A percentile compares a stretch with the other conserved stretches of the same genome.
Evolutionary conservation across 2,329 filamentous ascomycete genomes (phyloP).

Genomic region (Claviceps paspali): DNA sequence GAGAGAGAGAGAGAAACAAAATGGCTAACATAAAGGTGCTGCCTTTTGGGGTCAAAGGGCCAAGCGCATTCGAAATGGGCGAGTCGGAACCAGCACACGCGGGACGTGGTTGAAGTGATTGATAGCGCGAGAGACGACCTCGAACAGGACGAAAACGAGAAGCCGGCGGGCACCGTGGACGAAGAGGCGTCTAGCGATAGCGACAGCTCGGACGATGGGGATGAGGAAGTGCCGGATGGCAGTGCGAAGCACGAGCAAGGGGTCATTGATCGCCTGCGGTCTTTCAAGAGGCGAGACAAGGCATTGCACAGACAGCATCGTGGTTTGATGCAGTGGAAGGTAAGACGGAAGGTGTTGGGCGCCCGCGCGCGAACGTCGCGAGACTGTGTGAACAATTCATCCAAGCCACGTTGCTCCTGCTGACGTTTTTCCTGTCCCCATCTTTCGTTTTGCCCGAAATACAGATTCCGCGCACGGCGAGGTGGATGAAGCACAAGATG

Average conservation of each 20-base stretch:
- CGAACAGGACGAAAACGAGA: constrained; percentile 17
- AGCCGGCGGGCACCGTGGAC: constrained; percentile 20
- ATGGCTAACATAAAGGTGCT: neutral
- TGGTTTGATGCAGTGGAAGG: constrained; percentile 59
- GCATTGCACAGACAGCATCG: constrained; percentile 49
- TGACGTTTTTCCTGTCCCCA: too few relatives aligned
- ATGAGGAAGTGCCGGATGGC: constrained; percentile 24
- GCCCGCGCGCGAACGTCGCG: too few relatives aligned
- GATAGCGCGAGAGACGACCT: constrained; percentile 23
- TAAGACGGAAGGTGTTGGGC: too few relatives aligned
- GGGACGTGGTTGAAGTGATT: constrained; percentile 31
- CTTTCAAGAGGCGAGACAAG: constrained; percentile 44
- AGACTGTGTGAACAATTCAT: too few relatives aligned
- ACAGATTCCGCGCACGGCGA: constrained; percentile 29
- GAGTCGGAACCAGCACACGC: constrained; percentile 17
- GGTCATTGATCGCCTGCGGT: constrained; percentile 35
- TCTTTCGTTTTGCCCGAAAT: too few relatives aligned
- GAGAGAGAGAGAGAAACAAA: neutral
- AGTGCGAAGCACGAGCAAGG: constrained; percentile 26
- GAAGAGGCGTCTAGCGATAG: constrained; percentile 17
- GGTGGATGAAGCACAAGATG: constrained; percentile 36
- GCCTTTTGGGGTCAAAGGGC: constrained; percentile 11
- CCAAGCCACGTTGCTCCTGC: too few relatives aligned
- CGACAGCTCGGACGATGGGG: constrained; percentile 19
- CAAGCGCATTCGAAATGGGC: constrained; percentile 21